These are phyloP conservation scores for Pestalotiopsis sp. DNA, from an alignment of 2,329 filamentous ascomycete species.

Conservation along the genomic window DNA sequence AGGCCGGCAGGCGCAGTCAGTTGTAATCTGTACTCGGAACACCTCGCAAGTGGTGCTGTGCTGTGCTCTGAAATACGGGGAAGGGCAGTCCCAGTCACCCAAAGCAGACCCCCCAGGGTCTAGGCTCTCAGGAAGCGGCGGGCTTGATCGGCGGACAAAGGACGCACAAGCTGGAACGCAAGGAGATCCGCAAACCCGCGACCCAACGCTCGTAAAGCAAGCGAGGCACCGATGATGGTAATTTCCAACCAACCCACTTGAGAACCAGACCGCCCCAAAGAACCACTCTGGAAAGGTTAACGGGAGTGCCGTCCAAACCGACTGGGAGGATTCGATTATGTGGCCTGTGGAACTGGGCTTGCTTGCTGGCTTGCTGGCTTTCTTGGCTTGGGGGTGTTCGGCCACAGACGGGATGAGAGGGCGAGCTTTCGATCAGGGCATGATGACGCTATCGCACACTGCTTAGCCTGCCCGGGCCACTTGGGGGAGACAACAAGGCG, in stretches of 20 bases:
- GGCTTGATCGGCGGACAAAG: neutral
- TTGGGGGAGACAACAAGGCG: neutral
- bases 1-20: neutral
- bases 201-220: conserved; percentile 1
- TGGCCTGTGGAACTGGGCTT: conserved; percentile 8
- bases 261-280: neutral
- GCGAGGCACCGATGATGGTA: neutral
- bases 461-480: neutral
- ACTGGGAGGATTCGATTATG: conserved; percentile 2
- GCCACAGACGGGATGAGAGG: neutral
- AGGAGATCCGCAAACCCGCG: neutral
- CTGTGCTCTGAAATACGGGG: neutral
- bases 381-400: neutral
- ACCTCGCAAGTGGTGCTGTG: neutral
- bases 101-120: neutral
- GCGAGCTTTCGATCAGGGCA: neutral
- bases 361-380: neutral
- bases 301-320: conserved; percentile 3
- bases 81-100: neutral
- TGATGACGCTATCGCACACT: neutral
- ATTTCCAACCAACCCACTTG: conserved; percentile 6
- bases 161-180: neutral
- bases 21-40: neutral
- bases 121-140: neutral
- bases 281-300: neutral